phyloP scores from a whole-genome alignment of 2,329 filamentous ascomycete species.

The Thelonectria rubi region DNA sequence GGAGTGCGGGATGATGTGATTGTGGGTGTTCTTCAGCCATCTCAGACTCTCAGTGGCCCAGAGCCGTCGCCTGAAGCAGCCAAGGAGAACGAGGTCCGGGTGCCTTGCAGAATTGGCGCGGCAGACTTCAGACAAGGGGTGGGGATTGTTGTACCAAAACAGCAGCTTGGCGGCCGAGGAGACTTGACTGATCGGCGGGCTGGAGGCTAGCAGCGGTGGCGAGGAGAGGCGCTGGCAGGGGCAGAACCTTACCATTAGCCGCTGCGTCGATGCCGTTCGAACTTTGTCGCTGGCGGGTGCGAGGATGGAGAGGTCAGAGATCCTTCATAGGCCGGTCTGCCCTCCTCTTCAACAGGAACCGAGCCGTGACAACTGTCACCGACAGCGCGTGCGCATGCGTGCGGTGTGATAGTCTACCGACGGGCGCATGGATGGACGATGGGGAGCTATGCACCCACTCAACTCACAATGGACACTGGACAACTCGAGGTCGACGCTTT shows the following conservation, averaged over 20 bases:
- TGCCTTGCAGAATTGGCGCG: constrained; percentile 18
- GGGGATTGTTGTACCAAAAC: not conserved
- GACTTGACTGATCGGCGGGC: not conserved
- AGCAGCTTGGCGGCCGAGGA: no score
- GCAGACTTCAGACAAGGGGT: constrained; percentile 11
- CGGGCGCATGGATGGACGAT: not conserved
- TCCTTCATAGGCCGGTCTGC: constrained; percentile 34
- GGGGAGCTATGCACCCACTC: constrained; percentile 22
- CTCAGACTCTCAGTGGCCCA: constrained; percentile 16
- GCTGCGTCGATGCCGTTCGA: constrained; percentile 2
- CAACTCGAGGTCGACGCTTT: not conserved
- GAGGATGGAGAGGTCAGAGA: constrained; percentile 24
- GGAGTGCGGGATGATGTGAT: constrained; percentile 22
- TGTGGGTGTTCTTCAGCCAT: not conserved
- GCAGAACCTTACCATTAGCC: constrained; percentile 4
- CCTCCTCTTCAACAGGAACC: constrained; percentile 29
- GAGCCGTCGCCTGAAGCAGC: constrained; percentile 12
- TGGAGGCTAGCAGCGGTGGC: not conserved
- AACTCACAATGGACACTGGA: constrained; percentile 12
- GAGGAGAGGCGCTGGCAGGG: constrained; percentile 1
- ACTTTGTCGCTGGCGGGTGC: constrained; percentile 23
- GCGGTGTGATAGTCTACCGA: constrained; percentile 3
- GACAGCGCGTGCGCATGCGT: constrained; percentile 2
- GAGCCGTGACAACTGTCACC: constrained; percentile 26
- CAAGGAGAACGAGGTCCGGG: constrained; percentile 4